Evolutionary conservation across 2,329 filamentous ascomycete genomes (phyloP), one percentile per base, ranked within the genome.

Genomic region (Lasiodiplodia gonubiensis): DNA sequence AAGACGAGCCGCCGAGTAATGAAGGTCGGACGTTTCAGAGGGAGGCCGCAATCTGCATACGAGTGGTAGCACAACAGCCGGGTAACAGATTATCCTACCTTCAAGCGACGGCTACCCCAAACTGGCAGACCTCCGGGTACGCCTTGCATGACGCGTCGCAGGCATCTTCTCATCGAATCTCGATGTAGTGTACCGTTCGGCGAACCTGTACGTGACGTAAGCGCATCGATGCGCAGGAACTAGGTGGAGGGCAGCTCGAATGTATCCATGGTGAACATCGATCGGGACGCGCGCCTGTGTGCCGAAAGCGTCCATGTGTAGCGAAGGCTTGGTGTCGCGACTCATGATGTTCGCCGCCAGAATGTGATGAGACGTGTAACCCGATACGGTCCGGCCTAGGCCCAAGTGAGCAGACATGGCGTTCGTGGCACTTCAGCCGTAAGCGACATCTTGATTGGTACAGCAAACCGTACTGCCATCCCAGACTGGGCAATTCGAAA

Each of bases 211-310:
- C 48, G 25, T 35, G 57, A 49, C 42, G 57, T 49, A 61, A 33
- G 30, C 14, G 33, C 30, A 25, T 61, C 57, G 57, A 39, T 61
- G 48, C 57, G 16, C 42, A 39, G 57, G 57, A 61, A 21, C 57
- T 61, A 33, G 23, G 21, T 10, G 39, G 23, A 46, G 48, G 27
- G 39, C 14, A 39, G 35, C 57, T 35, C 30, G 39, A 33, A 61
- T n/a, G 14, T 39, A 48, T 61, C 39, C 27, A 10, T 27, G 1
- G 14, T n/a, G 39, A 61, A 48, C 4, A 39, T 42, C 35, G 57
- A 18, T 33, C 27, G 39, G 37, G 0, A 12, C 25, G 57, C 42
- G 57, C 23, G 42, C 48, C 25, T 30, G 49, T 46, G 30, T 63
- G 27, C 59, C 59, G 18, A 21, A 63, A 49, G 42, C 42, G 35